Percentiles rank a stretch among this genome's conserved stretches.
Evolutionary conservation across 257 asterid genomes (phyloP).

Genomic region (Primulina tabacum): DNA sequence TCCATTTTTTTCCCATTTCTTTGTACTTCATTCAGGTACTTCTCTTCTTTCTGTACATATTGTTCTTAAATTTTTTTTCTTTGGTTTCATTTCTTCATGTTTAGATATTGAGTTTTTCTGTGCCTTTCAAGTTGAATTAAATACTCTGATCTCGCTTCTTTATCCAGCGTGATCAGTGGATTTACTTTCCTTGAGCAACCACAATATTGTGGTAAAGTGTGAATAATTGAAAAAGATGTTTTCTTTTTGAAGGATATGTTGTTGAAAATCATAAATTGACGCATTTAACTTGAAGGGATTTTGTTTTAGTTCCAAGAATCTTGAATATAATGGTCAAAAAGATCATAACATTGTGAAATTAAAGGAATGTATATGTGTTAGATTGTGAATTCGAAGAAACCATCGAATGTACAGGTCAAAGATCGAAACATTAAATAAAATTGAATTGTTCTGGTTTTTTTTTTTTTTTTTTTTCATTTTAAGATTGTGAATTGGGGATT

Average conservation of each 20-base stretch:
- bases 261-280: slow-evolving; percentile 13
- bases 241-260: slow-evolving; percentile 13
- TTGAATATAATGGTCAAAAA: slow-evolving; percentile 22
- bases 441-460: not conserved
- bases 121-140: not conserved
- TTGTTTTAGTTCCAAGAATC: slow-evolving; percentile 18
- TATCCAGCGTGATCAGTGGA: slow-evolving; percentile 49
- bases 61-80: not conserved
- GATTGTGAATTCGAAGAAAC: slow-evolving; percentile 20
- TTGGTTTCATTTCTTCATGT: not conserved
- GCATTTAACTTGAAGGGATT: slow-evolving; percentile 26
- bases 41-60: not conserved
- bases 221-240: slow-evolving; percentile 12
- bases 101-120: not conserved
- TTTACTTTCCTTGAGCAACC: slow-evolving; percentile 20
- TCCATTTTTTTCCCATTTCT: not conserved
- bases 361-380: slow-evolving; percentile 17
- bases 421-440: slow-evolving; percentile 8
- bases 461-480: slow-evolving; percentile 2
- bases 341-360: slow-evolving; percentile 20
- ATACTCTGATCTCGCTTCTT: slow-evolving; percentile 33
- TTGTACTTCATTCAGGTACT: slow-evolving; percentile 31
- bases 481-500: slow-evolving; percentile 24
- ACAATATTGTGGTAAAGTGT: slow-evolving; percentile 21
- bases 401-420: slow-evolving; percentile 22